phyloP scores from a whole-genome alignment of 768 basidiomycete species.

The Trametes meyenii region DNA sequence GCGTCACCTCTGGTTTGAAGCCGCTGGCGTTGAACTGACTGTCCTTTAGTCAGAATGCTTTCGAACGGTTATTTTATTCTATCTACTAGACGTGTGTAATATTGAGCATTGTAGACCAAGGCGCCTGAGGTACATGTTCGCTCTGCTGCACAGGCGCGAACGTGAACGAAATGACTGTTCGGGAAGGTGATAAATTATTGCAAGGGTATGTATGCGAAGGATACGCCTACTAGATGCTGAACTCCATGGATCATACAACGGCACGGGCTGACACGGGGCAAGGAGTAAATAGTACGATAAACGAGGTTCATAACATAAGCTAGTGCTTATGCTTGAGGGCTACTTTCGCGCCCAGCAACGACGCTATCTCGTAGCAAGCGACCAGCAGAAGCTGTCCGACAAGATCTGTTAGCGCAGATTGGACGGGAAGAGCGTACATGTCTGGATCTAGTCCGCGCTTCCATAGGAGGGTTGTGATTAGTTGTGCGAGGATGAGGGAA shows the following conservation, averaged over 20 bases:
- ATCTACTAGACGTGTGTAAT: conserved; percentile 11
- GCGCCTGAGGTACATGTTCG: no score
- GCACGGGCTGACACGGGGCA: background rate
- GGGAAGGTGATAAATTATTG: conserved; percentile 6
- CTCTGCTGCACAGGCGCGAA: background rate
- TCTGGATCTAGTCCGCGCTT: conserved; percentile 80
- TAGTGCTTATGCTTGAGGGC: conserved; percentile 20
- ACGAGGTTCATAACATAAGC: background rate
- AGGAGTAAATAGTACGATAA: background rate
- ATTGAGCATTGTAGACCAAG: background rate
- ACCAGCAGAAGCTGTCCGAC: conserved; percentile 82
- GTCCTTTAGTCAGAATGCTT: background rate
- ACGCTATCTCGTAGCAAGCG: conserved; percentile 69
- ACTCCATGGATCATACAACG: background rate
- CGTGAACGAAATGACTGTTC: no score
- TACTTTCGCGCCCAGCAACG: conserved; percentile 43
- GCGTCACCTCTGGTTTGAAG: no score
- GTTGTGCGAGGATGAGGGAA: conserved; percentile 68
- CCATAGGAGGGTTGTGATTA: conserved; percentile 80
- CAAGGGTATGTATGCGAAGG: conserved; percentile 1
- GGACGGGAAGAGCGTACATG: conserved; percentile 91
- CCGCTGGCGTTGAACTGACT: background rate
- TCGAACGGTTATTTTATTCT: conserved; percentile 9
- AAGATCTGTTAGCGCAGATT: conserved; percentile 87
- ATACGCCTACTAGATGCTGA: background rate